Evolutionary conservation across 1,284 basidiomycete genomes (phyloP), one percentile per base, ranked within the genome.

Genomic region (Trametes versicolor): DNA sequence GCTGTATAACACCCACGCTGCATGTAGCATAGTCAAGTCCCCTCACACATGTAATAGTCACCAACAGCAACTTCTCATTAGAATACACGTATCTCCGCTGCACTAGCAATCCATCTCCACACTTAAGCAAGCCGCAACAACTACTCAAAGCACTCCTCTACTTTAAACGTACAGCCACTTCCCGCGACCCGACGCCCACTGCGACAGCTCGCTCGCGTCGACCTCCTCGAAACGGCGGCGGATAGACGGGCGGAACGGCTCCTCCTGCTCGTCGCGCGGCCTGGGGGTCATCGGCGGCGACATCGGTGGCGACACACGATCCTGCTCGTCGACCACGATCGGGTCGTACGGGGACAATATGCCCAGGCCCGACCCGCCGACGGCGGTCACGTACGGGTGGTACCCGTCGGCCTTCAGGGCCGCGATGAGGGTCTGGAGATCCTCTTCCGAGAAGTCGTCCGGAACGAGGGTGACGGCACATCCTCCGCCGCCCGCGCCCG

Each of bases 401-500:
- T 94, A 99, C 43, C 87, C 89, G 52, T 88, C 85, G 54, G 80
- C 80, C 66, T 82, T 76, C 66, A 98, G 86, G 15, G 85, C 81
- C 15, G 78, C 72, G 60, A 90, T 82, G 67, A 97, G 84, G 64
- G 82, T 78, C 47, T 83, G 75, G 36, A 96, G 82, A 39, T 81
- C 73, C 17, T 83, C 80, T 58, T 86, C 83, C 56, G 87, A 77
- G 80, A 95, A 91, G 68, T 89, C 92, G 80, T 98, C 96, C 56
- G 97, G 97, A 57, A 99, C 85, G 37, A 99, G 87, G 6, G 97
- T 99, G 32, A 99, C 96, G 2, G 97, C 93, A 74, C 98, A 99
- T 19, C 98, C 98, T 19, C 98, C 98, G 32, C 98, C 98, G n/a
- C 98, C 98, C 2, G 98, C 97, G 47, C 98, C 98, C 2, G 98